Evolutionary conservation across 2,329 filamentous ascomycete species (phyloP), one percentile per base, ranked within the genome.

Genomic region (Ophiostoma pallidulum): DNA sequence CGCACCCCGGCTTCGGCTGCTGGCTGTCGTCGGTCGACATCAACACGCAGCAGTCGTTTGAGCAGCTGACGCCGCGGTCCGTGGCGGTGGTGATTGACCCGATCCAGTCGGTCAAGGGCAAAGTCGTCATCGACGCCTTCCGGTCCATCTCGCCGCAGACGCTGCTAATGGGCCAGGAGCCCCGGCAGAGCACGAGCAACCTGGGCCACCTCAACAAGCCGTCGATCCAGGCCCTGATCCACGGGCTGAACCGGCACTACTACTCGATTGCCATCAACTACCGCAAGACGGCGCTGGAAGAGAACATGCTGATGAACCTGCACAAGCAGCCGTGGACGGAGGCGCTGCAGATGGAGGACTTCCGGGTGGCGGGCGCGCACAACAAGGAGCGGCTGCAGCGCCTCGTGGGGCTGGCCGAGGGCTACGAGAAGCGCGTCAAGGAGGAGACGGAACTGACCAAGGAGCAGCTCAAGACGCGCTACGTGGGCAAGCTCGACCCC

Each of bases 241-340:
- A 98, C 67, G 92, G 92, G 50, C 77, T 98, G 38, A 98, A 98
- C 73, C 78, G 92, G 61, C 92, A 98, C 73, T 98, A 98, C 76
- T 98, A 98, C 76, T 95, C 88, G 59, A 98, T 98, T 63, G 91
- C 80, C 51, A 97, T 98, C 71, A 90, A 96, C 70, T 98, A 98
- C 70, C 78, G 91, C 63, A 98, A 98, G 74, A 95, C 91, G 0
- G 91, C 88, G 1, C 74, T 98, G 43, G 92, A 98, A 66, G 94
- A 98, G 74, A 97, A 95, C 68, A 98, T 98, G 92, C 69, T 98
- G 60, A 98, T 98, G 94, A 98, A 98, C 65, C 73, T 98, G 56
- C 92, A 98, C 77, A 98, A 98, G 75, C 92, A 97, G 58, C 90
- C 96, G 38, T 98, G 92, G 92, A 98, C 94, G 1, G 92, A 98